Conservation (phyloP, 352 stramenopile genomes). For the Globisporangium sylvaticum region DNA sequence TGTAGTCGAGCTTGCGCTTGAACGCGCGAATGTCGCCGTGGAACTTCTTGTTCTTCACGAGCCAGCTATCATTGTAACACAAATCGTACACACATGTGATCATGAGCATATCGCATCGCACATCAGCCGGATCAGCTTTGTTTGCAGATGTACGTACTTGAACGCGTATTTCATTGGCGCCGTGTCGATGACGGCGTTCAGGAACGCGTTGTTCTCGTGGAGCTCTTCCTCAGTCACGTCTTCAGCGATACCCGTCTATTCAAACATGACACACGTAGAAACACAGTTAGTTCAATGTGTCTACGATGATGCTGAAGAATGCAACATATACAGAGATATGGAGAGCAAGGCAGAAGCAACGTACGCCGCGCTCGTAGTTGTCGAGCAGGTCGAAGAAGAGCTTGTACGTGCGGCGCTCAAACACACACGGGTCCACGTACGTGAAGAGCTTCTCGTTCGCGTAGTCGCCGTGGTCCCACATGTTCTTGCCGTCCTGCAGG, state of each 20-base stretch:
- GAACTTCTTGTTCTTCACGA: slow-evolving; percentile 86
- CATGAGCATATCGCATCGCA: neutral
- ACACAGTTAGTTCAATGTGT: neutral
- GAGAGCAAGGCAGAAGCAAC: slow-evolving; percentile 15
- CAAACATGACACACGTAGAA: neutral
- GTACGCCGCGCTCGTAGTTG: slow-evolving; percentile 82
- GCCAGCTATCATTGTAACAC: slow-evolving; percentile 33
- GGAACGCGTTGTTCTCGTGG: slow-evolving; percentile 88
- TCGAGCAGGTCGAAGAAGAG: slow-evolving; percentile 89
- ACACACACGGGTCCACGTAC: slow-evolving; percentile 80
- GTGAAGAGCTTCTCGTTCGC: slow-evolving; percentile 90
- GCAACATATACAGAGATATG: neutral
- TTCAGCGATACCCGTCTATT: slow-evolving; percentile 83
- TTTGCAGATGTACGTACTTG: slow-evolving; percentile 41
- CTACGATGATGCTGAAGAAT: neutral
- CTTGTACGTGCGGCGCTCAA: slow-evolving; percentile 89
- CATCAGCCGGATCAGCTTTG: neutral
- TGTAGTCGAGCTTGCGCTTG: slow-evolving; percentile 90
- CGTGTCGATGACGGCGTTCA: slow-evolving; percentile 91
- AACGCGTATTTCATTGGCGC: slow-evolving; percentile 93
- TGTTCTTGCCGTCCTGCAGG: slow-evolving; percentile 90
- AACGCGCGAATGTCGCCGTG: slow-evolving; percentile 65
- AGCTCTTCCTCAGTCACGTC: slow-evolving; percentile 84
- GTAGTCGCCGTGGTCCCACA: slow-evolving; percentile 85
- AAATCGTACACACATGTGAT: neutral